Evolutionary conservation across 306 rosid species (phyloP).

Genomic region (Castanea crenata): DNA sequence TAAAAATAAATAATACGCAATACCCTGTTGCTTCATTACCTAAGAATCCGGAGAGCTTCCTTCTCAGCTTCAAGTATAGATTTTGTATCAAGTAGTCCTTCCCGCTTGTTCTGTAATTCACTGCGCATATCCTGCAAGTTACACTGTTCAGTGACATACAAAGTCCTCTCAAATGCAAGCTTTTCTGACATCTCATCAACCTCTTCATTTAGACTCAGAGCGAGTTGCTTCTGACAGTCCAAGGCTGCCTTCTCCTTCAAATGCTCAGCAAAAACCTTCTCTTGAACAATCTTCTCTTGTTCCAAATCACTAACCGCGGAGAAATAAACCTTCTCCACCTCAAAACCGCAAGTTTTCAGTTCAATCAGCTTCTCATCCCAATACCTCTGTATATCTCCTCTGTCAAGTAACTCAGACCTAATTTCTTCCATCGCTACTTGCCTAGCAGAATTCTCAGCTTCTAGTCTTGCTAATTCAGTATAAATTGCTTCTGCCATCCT

Average conservation of each 20-base stretch:
- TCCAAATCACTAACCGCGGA: conserved; percentile 54
- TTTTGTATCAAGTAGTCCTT: conserved; percentile 58
- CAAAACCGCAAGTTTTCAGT: conserved; percentile 58
- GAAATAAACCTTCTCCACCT: conserved; percentile 58
- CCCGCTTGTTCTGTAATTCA: conserved; percentile 62
- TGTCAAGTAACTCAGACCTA: conserved; percentile 64
- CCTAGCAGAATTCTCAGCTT: conserved; percentile 57
- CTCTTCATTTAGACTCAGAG: conserved; percentile 67
- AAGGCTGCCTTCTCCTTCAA: conserved; percentile 73
- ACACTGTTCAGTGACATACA: conserved; percentile 57
- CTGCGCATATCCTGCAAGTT: conserved; percentile 41
- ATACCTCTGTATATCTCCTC: conserved; percentile 69
- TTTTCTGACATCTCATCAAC: conserved; percentile 70
- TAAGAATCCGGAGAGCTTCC: conserved; percentile 85
- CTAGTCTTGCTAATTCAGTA: conserved; percentile 61
- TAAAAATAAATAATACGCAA: neutral
- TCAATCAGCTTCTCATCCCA: conserved; percentile 70
- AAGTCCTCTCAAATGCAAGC: conserved; percentile 58
- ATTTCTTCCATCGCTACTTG: conserved; percentile 65
- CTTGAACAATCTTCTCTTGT: conserved; percentile 58
- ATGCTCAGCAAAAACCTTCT: conserved; percentile 43
- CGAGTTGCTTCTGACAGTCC: conserved; percentile 83
- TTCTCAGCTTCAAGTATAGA: conserved; percentile 86
- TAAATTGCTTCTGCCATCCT: conserved; percentile 60
- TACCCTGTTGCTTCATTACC: conserved; percentile 37